These are phyloP conservation scores for Hyaloperonospora brassicae DNA, from an alignment of 352 stramenopile species.

Conservation along the genomic window DNA sequence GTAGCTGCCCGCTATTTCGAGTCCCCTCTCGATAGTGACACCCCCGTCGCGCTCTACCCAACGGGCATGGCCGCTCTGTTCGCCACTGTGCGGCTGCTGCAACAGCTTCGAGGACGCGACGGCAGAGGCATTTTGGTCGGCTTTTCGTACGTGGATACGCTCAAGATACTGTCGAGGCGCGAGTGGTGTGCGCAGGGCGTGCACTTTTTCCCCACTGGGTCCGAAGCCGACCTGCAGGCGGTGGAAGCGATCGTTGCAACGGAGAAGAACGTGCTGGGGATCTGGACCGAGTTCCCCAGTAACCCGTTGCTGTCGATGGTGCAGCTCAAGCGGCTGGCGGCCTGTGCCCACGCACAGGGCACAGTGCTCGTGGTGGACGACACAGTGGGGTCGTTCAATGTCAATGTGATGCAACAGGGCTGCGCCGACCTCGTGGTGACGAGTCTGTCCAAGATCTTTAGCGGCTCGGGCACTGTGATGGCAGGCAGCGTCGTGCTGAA, in stretches of 20 bases:
- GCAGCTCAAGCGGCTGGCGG: slow-evolving; percentile 73
- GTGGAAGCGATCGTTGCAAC: slow-evolving; percentile 61
- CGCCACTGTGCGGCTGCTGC: slow-evolving; percentile 61
- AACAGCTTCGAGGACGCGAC: slow-evolving; percentile 28
- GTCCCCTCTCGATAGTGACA: background rate
- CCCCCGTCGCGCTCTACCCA: slow-evolving; percentile 68
- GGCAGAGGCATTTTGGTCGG: slow-evolving; percentile 84
- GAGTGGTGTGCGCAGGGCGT: slow-evolving; percentile 82
- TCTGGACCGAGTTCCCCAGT: slow-evolving; percentile 91
- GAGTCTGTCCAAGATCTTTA: slow-evolving; percentile 91
- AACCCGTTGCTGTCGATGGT: slow-evolving; percentile 88
- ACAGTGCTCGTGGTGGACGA: slow-evolving; percentile 88
- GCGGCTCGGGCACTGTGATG: slow-evolving; percentile 87
- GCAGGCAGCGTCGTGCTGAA: slow-evolving; percentile 87
- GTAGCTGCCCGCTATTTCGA: slow-evolving; percentile 49
- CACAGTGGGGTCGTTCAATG: slow-evolving; percentile 87
- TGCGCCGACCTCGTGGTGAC: slow-evolving; percentile 86
- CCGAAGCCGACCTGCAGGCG: slow-evolving; percentile 49
- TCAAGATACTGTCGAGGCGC: slow-evolving; percentile 86
- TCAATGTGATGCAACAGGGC: slow-evolving; percentile 77
- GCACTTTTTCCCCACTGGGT: slow-evolving; percentile 84
- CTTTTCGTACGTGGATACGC: slow-evolving; percentile 91
- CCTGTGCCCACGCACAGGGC: slow-evolving; percentile 77
- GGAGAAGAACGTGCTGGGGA: slow-evolving; percentile 69
- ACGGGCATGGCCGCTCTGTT: slow-evolving; percentile 88